These are phyloP conservation scores for Macrocybe gigantea DNA, from an alignment of 768 basidiomycete genomes.

Conservation along the genomic window DNA sequence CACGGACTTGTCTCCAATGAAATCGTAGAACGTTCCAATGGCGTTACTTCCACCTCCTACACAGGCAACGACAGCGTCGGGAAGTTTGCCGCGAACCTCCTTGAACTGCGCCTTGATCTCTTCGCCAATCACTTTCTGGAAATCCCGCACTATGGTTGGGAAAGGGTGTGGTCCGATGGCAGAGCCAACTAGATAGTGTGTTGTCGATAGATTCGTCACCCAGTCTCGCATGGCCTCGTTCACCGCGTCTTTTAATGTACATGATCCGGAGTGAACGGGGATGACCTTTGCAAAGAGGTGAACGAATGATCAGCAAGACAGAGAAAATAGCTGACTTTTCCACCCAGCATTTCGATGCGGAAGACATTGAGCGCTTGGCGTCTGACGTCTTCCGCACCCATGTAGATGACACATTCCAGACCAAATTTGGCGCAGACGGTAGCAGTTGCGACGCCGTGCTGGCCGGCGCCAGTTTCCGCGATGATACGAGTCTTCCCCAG, in stretches of 20 bases:
- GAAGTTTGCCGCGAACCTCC: slow-evolving; percentile 73
- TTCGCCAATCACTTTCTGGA: slow-evolving; percentile 85
- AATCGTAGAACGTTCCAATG: slow-evolving; percentile 97
- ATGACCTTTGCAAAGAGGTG: slow-evolving; percentile 54
- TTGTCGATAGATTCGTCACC: slow-evolving; percentile 92
- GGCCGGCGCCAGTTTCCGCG: slow-evolving; percentile 97
- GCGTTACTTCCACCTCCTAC: slow-evolving; percentile 98
- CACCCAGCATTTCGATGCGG: slow-evolving; percentile 96
- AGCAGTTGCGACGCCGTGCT: slow-evolving; percentile 98
- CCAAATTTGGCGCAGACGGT: slow-evolving; percentile 98
- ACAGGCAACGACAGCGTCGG: slow-evolving; percentile 92
- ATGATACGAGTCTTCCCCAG: slow-evolving; percentile 96
- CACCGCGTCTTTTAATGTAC: slow-evolving; percentile 96
- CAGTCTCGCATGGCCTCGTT: slow-evolving; percentile 98
- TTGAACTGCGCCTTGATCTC: slow-evolving; percentile 90
- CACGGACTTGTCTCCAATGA: slow-evolving; percentile 84
- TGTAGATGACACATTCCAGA: slow-evolving; percentile 92
- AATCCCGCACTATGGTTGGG: slow-evolving; percentile 98
- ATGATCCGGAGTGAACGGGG: slow-evolving; percentile 88
- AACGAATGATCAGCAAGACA: not conserved
- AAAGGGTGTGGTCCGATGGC: slow-evolving; percentile 98
- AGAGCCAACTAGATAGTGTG: slow-evolving; percentile 96
- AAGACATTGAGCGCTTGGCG: slow-evolving; percentile 97
- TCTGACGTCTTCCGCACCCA: slow-evolving; percentile 97
- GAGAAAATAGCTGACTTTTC: slow-evolving; percentile 46